Percentiles rank a stretch among this genome's conserved stretches.
Conservation (phyloP, 805 yeast species). For the Lipomyces sp. region DNA sequence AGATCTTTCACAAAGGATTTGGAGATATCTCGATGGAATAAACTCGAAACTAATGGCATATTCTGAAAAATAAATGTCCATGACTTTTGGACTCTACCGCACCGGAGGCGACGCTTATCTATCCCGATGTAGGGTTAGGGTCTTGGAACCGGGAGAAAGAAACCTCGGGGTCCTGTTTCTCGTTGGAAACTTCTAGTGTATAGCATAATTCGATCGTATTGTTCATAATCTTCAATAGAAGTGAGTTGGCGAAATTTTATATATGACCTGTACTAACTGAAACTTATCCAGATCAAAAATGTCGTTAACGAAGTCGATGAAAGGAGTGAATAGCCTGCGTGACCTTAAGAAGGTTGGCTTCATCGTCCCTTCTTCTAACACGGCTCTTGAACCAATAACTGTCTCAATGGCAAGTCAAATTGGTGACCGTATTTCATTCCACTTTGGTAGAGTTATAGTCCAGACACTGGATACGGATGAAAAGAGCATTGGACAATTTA, state of each 20-base stretch:
- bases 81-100: too few species aligned
- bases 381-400: slow-evolving; percentile 26
- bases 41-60: too few species aligned
- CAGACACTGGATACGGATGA: slow-evolving; percentile 20
- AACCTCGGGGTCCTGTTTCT: too few species aligned
- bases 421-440: slow-evolving; percentile 23
- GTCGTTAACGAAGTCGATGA: slow-evolving; percentile 11
- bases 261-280: not conserved
- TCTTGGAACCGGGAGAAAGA: too few species aligned
- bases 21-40: too few species aligned
- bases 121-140: too few species aligned
- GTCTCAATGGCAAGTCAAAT: slow-evolving; percentile 18
- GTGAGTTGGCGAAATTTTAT: not conserved
- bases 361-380: slow-evolving; percentile 28
- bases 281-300: not conserved
- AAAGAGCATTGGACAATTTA: slow-evolving; percentile 19
- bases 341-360: slow-evolving; percentile 26
- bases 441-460: slow-evolving; percentile 19
- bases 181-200: too few species aligned
- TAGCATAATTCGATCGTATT: too few species aligned
- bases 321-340: slow-evolving; percentile 15
- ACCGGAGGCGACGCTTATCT: too few species aligned
- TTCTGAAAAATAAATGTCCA: too few species aligned
- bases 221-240: not conserved
- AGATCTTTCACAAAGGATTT: too few species aligned